phyloP scores from a whole-genome alignment of 441 rosid genomes.

The Erysimum pusillum region DNA sequence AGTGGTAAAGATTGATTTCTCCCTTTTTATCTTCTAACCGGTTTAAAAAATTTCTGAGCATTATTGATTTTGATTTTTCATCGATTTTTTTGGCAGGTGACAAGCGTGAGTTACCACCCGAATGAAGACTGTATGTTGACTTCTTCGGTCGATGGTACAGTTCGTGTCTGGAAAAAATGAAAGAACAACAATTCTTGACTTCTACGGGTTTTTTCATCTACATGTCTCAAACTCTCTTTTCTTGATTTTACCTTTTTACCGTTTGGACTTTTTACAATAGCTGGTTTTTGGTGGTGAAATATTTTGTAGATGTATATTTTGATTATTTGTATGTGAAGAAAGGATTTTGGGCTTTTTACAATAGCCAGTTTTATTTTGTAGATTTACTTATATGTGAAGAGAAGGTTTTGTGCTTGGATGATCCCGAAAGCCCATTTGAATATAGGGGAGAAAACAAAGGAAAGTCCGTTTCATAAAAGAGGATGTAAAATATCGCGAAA shows the following conservation, averaged over 20 bases:
- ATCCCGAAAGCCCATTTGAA: neutral
- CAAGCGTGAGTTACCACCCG: constrained; percentile 97
- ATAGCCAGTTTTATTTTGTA: too few relatives aligned
- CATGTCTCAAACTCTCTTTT: neutral
- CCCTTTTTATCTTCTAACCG: neutral
- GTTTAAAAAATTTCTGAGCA: neutral
- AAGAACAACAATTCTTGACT: constrained; percentile 12
- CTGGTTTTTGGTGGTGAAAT: neutral
- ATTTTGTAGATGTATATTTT: neutral
- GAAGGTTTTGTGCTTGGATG: neutral
- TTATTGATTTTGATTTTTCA: neutral
- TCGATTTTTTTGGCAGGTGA: constrained; percentile 60
- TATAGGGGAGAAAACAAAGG: neutral
- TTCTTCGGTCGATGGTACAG: constrained; percentile 92
- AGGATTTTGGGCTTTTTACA: neutral
- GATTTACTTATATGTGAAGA: too few relatives aligned
- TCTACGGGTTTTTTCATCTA: neutral
- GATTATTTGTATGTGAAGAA: neutral
- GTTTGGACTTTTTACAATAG: neutral
- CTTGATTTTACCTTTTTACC: neutral
- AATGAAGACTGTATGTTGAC: constrained; percentile 85
- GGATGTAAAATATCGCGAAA: neutral
- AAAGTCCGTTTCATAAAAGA: neutral
- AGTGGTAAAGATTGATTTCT: constrained; percentile 62
- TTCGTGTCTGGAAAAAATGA: constrained; percentile 89